These are phyloP conservation scores for Chrysanthemum lavandulifolium DNA, from an alignment of 129 eudicot species.

Conservation along the genomic window DNA sequence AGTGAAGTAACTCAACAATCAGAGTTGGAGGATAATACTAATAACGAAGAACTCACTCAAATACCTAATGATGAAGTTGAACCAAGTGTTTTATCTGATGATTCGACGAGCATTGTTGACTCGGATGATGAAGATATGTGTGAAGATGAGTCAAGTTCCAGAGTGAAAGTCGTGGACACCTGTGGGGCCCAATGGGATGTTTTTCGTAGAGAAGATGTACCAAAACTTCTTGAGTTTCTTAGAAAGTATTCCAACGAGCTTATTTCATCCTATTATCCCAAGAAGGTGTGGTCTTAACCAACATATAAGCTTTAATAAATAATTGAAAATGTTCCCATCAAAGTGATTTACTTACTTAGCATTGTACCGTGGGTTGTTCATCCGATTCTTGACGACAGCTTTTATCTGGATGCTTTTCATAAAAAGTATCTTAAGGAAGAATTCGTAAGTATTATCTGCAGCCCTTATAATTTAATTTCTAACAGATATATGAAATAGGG, in stretches of 20 bases:
- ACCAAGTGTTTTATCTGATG: constrained; percentile 38
- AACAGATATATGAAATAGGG: neutral
- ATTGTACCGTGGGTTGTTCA: constrained; percentile 58
- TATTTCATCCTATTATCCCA: constrained; percentile 30
- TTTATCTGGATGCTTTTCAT: constrained; percentile 71
- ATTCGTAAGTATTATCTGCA: constrained; percentile 41
- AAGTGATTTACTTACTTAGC: constrained; percentile 2
- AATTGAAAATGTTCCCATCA: neutral
- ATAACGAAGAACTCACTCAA: constrained; percentile 32
- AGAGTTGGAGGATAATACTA: constrained; percentile 40
- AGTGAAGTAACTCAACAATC: constrained; percentile 68
- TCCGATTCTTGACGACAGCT: constrained; percentile 76
- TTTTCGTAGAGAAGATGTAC: constrained; percentile 77
- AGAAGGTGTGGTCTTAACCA: constrained; percentile 36
- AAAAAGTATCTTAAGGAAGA: constrained; percentile 81
- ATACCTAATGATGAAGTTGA: constrained; percentile 40
- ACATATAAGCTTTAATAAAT: neutral
- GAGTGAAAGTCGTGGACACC: constrained; percentile 33
- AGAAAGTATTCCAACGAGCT: constrained; percentile 63
- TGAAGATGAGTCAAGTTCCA: constrained; percentile 42
- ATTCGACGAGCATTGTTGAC: constrained; percentile 52
- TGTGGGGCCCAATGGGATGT: constrained; percentile 95
- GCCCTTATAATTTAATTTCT: neutral
- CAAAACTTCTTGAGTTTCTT: constrained; percentile 77
- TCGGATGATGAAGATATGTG: constrained; percentile 48